These are phyloP conservation scores for Fraxinus anomala DNA, from an alignment of 257 asterid genomes.

Conservation along the genomic window DNA sequence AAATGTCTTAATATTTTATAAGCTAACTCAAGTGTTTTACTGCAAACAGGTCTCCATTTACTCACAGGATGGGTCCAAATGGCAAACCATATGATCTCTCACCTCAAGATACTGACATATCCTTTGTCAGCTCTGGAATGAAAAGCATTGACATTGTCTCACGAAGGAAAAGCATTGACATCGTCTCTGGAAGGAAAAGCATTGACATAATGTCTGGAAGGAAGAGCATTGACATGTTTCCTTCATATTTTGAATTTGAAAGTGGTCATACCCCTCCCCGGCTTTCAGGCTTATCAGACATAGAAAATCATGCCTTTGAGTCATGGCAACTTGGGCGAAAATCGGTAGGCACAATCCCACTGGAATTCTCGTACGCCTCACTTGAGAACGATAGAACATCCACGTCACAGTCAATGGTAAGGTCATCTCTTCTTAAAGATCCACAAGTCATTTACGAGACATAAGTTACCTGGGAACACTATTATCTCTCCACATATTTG, in stretches of 20 bases:
- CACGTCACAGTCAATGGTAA: constrained; percentile 51
- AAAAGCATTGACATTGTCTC: constrained; percentile 32
- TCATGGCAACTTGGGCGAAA: constrained; percentile 49
- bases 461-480: not conserved
- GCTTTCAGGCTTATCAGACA: constrained; percentile 70
- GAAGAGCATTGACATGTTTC: constrained; percentile 64
- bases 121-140: constrained; percentile 67
- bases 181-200: constrained; percentile 33
- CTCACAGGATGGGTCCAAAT: constrained; percentile 69
- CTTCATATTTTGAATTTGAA: constrained; percentile 53
- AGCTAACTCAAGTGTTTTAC: constrained; percentile 22
- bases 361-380: constrained; percentile 45
- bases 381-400: constrained; percentile 43
- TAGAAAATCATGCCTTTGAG: constrained; percentile 51
- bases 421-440: not conserved
- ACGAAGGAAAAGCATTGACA: constrained; percentile 19
- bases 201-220: not conserved
- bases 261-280: constrained; percentile 68
- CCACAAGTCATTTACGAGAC: not conserved
- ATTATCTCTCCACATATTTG: not conserved
- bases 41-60: constrained; percentile 76
- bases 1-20: not conserved
- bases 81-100: constrained; percentile 75
- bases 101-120: constrained; percentile 74
- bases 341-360: constrained; percentile 54